Evolutionary conservation across 2,329 filamentous ascomycete species (phyloP), one percentile per base, ranked within the genome.

Genomic region (Talaromyces sp.): DNA sequence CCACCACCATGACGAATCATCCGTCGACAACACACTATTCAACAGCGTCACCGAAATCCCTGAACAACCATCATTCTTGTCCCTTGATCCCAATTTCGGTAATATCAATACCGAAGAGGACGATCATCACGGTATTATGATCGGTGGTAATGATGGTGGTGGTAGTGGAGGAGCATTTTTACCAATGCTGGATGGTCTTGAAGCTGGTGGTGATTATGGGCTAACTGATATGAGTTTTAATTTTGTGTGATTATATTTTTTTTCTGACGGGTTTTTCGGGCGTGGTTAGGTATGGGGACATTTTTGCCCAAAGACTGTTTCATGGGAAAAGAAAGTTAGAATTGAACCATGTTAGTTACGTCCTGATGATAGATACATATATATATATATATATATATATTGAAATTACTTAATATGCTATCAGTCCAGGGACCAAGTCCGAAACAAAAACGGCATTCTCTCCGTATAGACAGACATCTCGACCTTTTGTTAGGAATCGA

Each of bases 161-260:
- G 25, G 19, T 19, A 33, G 25, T 11, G 45, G 25, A 5, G 57
- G 46, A 7, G 31, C 59, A 31, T 61, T 59, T 55, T 48, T 61
- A 33, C 59, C 59, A 11, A 53, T 59, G 45, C 15, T 59, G 21
- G 59, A 61, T 36, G 59, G 56, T 17, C 43, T 56, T 17, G 59
- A 57, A 5, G 36, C 31, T 2, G 46, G 37, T 28, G 50, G 53
- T 43, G 59, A 61, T n/a, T 61, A 59, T 56, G 56, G 48, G 0
- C 39, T 61, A 37, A 56, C 43, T 5, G 59, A 59, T 52, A 22
- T 61, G 45, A 59, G 33, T 41, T 61, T 61, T 25, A 61, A 61
- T 53, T 61, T 61, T 41, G 50, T 61, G 28, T 61, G 40, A 43
- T 58, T n/a, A n/a, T n/a, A n/a, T 43, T 8, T 9, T 11, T 10